A percentile compares a stretch with the other conserved stretches of the same genome.
These are phyloP conservation scores for Amorphotheca resinae DNA, from an alignment of 495 filamentous ascomycete species.

Conservation along the genomic window DNA sequence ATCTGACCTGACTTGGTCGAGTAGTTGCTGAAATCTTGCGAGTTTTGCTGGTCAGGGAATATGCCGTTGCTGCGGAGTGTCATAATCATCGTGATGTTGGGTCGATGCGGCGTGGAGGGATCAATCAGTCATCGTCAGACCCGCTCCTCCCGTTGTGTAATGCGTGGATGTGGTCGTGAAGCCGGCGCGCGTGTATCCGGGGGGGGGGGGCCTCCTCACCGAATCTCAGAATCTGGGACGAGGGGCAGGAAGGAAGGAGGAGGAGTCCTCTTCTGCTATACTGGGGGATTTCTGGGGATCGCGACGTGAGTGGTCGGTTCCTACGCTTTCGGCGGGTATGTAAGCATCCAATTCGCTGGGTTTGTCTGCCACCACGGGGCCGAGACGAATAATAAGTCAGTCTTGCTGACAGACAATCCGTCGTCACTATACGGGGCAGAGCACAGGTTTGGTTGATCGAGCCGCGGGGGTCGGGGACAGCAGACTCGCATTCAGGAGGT, in stretches of 20 bases:
- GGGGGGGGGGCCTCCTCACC: background rate
- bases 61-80: conserved; percentile 20
- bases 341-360: conserved; percentile 13
- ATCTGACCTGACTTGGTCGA: conserved; percentile 3
- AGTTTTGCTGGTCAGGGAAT: conserved; percentile 19
- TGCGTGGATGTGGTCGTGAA: background rate
- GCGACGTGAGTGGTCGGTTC: conserved; percentile 17
- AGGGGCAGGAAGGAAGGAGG: conserved; percentile 16
- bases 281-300: conserved; percentile 12
- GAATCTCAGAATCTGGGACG: conserved; percentile 7
- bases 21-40: conserved; percentile 15
- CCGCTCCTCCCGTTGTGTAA: conserved; percentile 3
- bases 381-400: too few species aligned
- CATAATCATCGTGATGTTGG: conserved; percentile 20
- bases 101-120: background rate
- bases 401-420: too few species aligned
- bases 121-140: conserved; percentile 15
- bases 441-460: background rate
- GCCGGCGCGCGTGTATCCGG: conserved; percentile 3
- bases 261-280: conserved; percentile 12
- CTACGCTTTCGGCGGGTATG: conserved; percentile 9
- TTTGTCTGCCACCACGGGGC: conserved; percentile 6
- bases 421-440: too few species aligned
- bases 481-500: background rate
- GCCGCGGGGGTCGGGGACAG: background rate